Conservation (phyloP, 768 basidiomycete genomes). For the Panaeolus cyanescens region DNA sequence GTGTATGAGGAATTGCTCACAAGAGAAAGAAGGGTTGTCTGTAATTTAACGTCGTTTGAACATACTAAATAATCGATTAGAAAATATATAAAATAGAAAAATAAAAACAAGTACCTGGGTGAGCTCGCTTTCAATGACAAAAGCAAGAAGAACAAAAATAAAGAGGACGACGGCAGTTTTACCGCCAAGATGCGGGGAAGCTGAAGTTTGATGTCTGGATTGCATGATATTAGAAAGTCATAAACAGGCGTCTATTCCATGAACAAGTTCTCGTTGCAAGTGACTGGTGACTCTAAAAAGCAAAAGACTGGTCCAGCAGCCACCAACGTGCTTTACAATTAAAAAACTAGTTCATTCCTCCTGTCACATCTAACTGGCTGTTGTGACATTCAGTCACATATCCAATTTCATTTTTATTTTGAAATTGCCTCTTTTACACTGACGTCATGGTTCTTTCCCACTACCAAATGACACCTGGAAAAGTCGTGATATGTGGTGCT, state of each 20-base stretch:
- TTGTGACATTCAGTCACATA: too few species aligned
- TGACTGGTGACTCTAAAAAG: background rate
- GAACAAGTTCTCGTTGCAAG: background rate
- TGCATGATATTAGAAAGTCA: background rate
- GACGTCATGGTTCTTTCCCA: background rate
- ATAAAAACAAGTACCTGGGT: constrained; percentile 58
- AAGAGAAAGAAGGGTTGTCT: constrained; percentile 89
- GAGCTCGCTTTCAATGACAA: constrained; percentile 76
- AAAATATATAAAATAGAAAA: background rate
- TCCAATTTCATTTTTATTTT: background rate
- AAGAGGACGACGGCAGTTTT: constrained; percentile 57
- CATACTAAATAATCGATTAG: constrained; percentile 51
- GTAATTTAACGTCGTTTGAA: constrained; percentile 76
- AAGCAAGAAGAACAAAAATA: constrained; percentile 60
- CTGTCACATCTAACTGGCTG: too few species aligned
- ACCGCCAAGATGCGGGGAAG: constrained; percentile 43
- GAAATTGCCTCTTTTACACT: background rate
- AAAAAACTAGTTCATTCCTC: too few species aligned
- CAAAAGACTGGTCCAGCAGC: background rate
- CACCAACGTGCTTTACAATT: background rate
- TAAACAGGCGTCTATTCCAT: background rate
- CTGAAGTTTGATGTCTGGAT: background rate
- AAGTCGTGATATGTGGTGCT: constrained; percentile 55
- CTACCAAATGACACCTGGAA: constrained; percentile 22
- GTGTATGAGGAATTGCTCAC: constrained; percentile 41